Evolutionary conservation across 305 asterid genomes (phyloP).

Genomic region (Solanum aculeatissimum): DNA sequence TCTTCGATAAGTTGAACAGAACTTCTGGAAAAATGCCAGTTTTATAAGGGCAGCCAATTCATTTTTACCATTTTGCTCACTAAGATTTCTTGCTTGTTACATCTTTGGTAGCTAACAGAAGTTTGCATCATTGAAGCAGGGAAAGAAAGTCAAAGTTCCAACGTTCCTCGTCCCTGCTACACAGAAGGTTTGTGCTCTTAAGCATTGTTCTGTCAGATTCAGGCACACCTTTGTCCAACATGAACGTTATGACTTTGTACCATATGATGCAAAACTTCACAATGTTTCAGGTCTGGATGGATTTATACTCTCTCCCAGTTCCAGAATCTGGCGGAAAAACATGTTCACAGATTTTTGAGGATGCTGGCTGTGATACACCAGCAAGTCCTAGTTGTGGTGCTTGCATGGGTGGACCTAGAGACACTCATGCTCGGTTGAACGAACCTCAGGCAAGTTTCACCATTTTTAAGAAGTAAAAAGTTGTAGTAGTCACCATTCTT

Average conservation of each 20-base stretch:
- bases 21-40: not conserved
- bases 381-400: slow-evolving; percentile 92
- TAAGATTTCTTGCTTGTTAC: not conserved
- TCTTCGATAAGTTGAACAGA: not conserved
- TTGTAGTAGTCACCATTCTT: not conserved
- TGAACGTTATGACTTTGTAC: not conserved
- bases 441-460: slow-evolving; percentile 62
- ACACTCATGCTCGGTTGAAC: slow-evolving; percentile 88
- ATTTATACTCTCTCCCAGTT: slow-evolving; percentile 58
- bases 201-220: not conserved
- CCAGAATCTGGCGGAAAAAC: slow-evolving; percentile 92
- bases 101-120: not conserved
- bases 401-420: slow-evolving; percentile 84
- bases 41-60: not conserved
- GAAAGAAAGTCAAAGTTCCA: slow-evolving; percentile 91
- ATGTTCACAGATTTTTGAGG: slow-evolving; percentile 87
- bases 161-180: slow-evolving; percentile 91
- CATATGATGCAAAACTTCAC: not conserved
- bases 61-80: not conserved
- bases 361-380: slow-evolving; percentile 95
- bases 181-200: slow-evolving; percentile 52
- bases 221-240: not conserved
- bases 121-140: slow-evolving; percentile 20
- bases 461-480: not conserved
- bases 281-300: slow-evolving; percentile 74